These are phyloP conservation scores for Fusarium solani-melongenae DNA, from an alignment of 2,329 filamentous ascomycete species.

Conservation along the genomic window DNA sequence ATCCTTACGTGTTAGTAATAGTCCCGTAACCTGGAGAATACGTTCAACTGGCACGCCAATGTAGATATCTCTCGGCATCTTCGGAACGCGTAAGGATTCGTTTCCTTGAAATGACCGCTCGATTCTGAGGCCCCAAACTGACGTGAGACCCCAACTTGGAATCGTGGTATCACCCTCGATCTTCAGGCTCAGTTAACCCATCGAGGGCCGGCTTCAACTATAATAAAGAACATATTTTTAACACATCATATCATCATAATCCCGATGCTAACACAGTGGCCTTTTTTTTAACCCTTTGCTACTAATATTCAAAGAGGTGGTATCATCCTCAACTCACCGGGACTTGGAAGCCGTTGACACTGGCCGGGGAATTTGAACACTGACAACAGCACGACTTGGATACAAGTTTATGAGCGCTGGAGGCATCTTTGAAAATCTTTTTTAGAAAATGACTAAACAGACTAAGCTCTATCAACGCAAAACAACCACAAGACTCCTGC, in stretches of 20 bases:
- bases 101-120: not conserved
- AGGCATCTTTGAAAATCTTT: not conserved
- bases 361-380: not conserved
- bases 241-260: too few species aligned
- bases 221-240: too few species aligned
- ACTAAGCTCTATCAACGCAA: not conserved
- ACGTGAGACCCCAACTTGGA: not conserved
- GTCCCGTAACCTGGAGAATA: not conserved
- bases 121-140: not conserved
- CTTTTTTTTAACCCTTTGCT: too few species aligned
- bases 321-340: not conserved
- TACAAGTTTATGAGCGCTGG: not conserved
- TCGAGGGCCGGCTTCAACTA: too few species aligned
- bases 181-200: too few species aligned
- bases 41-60: not conserved
- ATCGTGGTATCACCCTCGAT: not conserved
- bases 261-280: too few species aligned
- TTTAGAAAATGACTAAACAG: not conserved
- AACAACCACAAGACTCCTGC: not conserved
- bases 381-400: not conserved
- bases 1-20: not conserved
- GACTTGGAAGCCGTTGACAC: not conserved
- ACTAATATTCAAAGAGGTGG: too few species aligned
- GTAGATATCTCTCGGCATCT: not conserved
- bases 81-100: not conserved